These are phyloP conservation scores for Arthrobotrys pseudoclavata DNA, from an alignment of 2,329 filamentous ascomycete species.

Conservation along the genomic window DNA sequence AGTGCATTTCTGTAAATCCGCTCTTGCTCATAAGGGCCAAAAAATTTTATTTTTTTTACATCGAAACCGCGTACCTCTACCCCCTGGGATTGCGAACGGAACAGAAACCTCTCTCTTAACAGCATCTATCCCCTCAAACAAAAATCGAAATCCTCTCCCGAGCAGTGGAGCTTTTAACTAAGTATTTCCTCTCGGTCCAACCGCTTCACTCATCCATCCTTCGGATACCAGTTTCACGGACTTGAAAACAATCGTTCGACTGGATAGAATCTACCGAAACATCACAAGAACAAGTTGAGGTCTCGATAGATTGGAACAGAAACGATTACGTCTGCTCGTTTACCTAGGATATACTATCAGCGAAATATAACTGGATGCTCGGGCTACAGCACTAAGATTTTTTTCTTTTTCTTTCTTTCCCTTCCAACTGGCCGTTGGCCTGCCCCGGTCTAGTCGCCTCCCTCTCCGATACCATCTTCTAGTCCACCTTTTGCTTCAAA, in stretches of 20 bases:
- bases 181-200: constrained; percentile 59
- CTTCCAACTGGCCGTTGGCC: constrained; percentile 51
- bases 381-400: constrained; percentile 41
- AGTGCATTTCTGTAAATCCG: constrained; percentile 37
- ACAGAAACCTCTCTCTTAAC: constrained; percentile 42
- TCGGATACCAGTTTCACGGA: constrained; percentile 20
- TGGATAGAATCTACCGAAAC: constrained; percentile 1
- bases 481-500: constrained; percentile 48
- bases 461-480: constrained; percentile 33
- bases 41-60: constrained; percentile 50
- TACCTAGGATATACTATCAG: constrained; percentile 6
- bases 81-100: constrained; percentile 45
- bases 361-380: constrained; percentile 48
- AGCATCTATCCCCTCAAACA: constrained; percentile 20
- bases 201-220: constrained; percentile 17
- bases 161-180: constrained; percentile 60
- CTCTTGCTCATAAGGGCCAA: constrained; percentile 51
- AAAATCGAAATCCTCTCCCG: constrained; percentile 40
- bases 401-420: constrained; percentile 26
- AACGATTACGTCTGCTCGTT: background rate
- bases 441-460: constrained; percentile 57
- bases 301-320: constrained; percentile 4
- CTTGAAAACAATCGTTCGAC: background rate
- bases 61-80: constrained; percentile 31
- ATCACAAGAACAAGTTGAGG: constrained; percentile 11